phyloP scores from a whole-genome alignment of 768 basidiomycete genomes.

The Hydnomerulius pinastri region DNA sequence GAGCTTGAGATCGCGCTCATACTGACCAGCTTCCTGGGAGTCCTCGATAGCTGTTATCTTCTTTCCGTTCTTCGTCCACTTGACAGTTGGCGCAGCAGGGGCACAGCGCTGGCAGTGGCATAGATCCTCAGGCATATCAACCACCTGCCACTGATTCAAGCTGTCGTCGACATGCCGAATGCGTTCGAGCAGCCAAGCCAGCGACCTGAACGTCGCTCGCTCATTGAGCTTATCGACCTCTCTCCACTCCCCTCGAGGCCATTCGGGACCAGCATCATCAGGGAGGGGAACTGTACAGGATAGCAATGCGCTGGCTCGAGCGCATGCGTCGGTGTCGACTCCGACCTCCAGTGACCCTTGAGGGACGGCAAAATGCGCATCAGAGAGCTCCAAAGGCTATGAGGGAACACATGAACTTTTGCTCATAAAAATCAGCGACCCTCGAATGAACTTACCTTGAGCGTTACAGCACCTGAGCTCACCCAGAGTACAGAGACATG shows the following conservation, averaged over 20 bases:
- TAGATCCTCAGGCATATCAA: conserved; percentile 46
- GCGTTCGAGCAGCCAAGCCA: conserved; percentile 89
- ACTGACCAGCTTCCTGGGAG: conserved; percentile 81
- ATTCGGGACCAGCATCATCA: conserved; percentile 72
- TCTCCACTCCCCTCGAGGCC: conserved; percentile 72
- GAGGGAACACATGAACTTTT: conserved; percentile 5
- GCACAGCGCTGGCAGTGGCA: conserved; percentile 79
- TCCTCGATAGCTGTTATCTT: conserved; percentile 76
- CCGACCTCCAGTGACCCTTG: conserved; percentile 49
- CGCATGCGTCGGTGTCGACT: conserved; percentile 63
- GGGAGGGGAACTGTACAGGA: conserved; percentile 74
- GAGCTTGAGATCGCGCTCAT: conserved; percentile 84
- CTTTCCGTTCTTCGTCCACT: conserved; percentile 68
- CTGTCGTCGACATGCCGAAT: conserved; percentile 72
- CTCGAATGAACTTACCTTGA: conserved; percentile 49
- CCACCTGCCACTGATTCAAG: conserved; percentile 66
- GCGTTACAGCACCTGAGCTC: conserved; percentile 42
- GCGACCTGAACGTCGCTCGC: conserved; percentile 71
- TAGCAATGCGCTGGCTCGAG: conserved; percentile 75
- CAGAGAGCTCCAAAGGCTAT: conserved; percentile 53
- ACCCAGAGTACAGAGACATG: conserved; percentile 71
- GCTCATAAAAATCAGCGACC: neutral
- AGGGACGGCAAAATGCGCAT: conserved; percentile 71
- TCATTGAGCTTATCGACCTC: conserved; percentile 89
- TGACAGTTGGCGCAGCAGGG: conserved; percentile 71